Evolutionary conservation across 805 yeast species (phyloP).

Genomic region (Monosporozyma servazzii): DNA sequence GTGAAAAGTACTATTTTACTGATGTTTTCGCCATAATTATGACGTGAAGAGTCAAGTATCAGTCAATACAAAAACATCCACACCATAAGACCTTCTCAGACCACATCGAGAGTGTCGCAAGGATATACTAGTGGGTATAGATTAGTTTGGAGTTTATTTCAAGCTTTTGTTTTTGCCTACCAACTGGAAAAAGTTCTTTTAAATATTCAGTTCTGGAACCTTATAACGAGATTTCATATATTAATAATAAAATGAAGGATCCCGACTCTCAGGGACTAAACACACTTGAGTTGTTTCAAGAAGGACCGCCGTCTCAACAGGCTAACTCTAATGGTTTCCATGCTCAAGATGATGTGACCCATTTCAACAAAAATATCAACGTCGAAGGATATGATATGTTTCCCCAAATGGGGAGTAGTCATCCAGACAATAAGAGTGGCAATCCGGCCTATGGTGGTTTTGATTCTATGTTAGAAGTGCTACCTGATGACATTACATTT

Average conservation of each 20-base stretch:
- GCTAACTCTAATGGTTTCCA: neutral
- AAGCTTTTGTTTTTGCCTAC: neutral
- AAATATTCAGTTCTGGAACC: too few species aligned
- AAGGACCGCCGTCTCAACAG: neutral
- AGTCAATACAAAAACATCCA: neutral
- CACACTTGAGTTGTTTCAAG: conserved; percentile 1
- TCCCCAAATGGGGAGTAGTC: neutral
- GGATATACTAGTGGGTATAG: neutral
- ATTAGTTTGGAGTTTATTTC: neutral
- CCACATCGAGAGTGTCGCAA: neutral
- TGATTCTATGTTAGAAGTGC: conserved; percentile 29
- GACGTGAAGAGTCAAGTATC: neutral
- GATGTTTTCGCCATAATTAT: neutral
- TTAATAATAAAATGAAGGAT: neutral
- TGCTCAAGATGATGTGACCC: neutral
- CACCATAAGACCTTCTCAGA: neutral
- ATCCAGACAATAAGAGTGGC: neutral
- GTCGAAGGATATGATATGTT: neutral
- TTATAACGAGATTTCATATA: too few species aligned
- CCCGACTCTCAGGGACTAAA: neutral
- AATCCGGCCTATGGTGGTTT: conserved; percentile 10
- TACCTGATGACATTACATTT: conserved; percentile 27
- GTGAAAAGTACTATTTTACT: neutral
- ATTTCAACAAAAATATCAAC: neutral
- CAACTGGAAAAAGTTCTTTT: too few species aligned